Percentiles rank a stretch among this genome's conserved stretches.
Evolutionary conservation across 495 filamentous ascomycete genomes (phyloP).

Genomic region (Penicillium atrosanguineum): DNA sequence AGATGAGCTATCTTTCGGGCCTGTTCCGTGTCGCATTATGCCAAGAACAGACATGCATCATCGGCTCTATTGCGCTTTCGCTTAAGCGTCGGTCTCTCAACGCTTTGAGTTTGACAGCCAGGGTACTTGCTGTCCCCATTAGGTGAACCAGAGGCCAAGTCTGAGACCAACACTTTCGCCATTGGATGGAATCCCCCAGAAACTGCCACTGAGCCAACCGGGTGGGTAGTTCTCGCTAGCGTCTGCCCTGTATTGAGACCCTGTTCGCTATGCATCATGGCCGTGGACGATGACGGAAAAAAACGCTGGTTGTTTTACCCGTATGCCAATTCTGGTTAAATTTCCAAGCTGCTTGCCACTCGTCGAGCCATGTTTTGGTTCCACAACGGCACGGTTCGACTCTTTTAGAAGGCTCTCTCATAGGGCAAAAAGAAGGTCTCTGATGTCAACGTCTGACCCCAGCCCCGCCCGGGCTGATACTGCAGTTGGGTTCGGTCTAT

Average conservation of each 20-base stretch:
- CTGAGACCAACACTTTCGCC: not conserved
- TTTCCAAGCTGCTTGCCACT: slow-evolving; percentile 11
- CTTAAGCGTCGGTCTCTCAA: slow-evolving; percentile 7
- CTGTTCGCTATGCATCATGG: slow-evolving; percentile 11
- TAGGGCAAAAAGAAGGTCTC: not conserved
- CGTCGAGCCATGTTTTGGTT: slow-evolving; percentile 6
- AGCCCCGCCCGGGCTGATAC: not conserved
- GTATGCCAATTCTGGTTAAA: slow-evolving; percentile 10
- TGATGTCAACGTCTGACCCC: not conserved
- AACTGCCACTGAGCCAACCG: slow-evolving; percentile 21
- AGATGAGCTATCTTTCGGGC: slow-evolving; percentile 10
- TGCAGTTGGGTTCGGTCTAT: slow-evolving; percentile 8
- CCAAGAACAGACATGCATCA: slow-evolving; percentile 16
- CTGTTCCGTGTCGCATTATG: slow-evolving; percentile 5
- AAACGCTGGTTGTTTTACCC: not conserved
- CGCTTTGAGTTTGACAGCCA: slow-evolving; percentile 12
- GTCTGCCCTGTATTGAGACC: slow-evolving; percentile 11
- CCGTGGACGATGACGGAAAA: slow-evolving; percentile 8
- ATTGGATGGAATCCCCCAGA: slow-evolving; percentile 15
- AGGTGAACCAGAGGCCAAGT: slow-evolving; percentile 6
- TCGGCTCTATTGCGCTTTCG: slow-evolving; percentile 8
- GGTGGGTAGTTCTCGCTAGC: slow-evolving; percentile 10
- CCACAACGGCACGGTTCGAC: slow-evolving; percentile 10
- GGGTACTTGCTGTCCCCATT: slow-evolving; percentile 2
- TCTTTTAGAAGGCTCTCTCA: slow-evolving; percentile 1